These are phyloP conservation scores for Boletus patriciae DNA, from an alignment of 768 basidiomycete genomes.

Conservation along the genomic window DNA sequence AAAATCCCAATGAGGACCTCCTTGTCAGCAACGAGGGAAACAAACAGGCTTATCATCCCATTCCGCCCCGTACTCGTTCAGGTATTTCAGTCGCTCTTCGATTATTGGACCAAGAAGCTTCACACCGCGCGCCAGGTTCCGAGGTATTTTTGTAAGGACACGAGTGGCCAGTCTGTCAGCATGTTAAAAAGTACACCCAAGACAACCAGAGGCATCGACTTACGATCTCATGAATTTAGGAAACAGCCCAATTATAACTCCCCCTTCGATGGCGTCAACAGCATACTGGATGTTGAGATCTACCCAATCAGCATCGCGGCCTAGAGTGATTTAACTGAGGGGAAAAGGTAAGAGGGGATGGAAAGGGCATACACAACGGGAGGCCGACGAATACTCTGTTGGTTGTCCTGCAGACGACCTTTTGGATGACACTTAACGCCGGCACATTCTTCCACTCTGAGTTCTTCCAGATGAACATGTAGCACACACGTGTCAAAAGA, in stretches of 20 bases:
- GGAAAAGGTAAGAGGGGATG: background rate
- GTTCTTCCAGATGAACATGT: background rate
- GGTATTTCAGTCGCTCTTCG: slow-evolving; percentile 25
- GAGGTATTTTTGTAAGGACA: background rate
- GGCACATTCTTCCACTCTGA: slow-evolving; percentile 3
- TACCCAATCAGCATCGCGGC: slow-evolving; percentile 40
- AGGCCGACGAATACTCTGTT: slow-evolving; percentile 44
- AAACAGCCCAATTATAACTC: slow-evolving; percentile 23
- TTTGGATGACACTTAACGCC: slow-evolving; percentile 1
- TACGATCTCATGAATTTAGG: slow-evolving; percentile 22
- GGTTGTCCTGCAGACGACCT: slow-evolving; percentile 24
- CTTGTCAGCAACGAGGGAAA: background rate
- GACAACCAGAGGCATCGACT: background rate
- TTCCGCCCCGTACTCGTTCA: slow-evolving; percentile 22
- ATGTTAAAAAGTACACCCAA: background rate
- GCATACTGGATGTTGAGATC: slow-evolving; percentile 33
- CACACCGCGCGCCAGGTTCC: background rate
- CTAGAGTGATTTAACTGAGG: slow-evolving; percentile 25
- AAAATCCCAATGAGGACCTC: background rate
- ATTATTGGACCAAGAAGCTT: slow-evolving; percentile 31
- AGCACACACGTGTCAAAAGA: background rate
- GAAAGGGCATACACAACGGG: slow-evolving; percentile 39
- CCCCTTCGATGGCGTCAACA: slow-evolving; percentile 23
- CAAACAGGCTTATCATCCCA: slow-evolving; percentile 34
- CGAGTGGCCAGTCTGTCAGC: background rate